Evolutionary conservation across 768 basidiomycete species (phyloP), one percentile per base, ranked within the genome.

Genomic region (Daedaleopsis nitida): DNA sequence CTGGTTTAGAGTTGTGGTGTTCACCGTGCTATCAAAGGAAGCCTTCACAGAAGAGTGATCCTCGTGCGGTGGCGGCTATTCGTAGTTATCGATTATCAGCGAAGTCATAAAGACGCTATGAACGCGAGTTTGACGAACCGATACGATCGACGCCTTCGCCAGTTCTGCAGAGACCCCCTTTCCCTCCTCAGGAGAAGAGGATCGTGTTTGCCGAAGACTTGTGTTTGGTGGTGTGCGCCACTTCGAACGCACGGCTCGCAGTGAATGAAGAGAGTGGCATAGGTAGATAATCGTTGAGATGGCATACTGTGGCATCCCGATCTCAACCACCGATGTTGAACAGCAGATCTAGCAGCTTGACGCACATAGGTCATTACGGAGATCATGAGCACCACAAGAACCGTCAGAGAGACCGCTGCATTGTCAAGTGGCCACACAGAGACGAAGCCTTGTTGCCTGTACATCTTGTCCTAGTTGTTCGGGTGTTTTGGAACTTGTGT

Each of bases 351-450:
- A 8, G 14, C 12, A 35, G 45, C 32, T 6, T 1, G 47, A 55
- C 59, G 38, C 35, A 61, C 60, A 47, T 56, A 61, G 32, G 54
- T 61, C 54, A 44, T 61, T 19, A 61, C 35, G 3, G 50, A 24
- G 13, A 45, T 43, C 19, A 60, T 27, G 12, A 56, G 23, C 42
- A 42, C 42, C 8, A 56, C 39, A 11, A 42, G 11, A 19, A 52
- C 34, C 5, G 17, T 42, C 32, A 56, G 48, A 17, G 34, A 52
- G 12, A 24, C 42, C 6, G 21, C 43, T 32, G 38, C 42, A 0
- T 48, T 13, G n/a, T 45, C 38, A 19, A 34, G 16, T 6, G 23
- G 8, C n/a, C n/a, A 54, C 8, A 43, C 13, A 12, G 47, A 13
- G 21, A 24, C 12, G 14, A 23, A 19, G 52, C 12, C 10, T 51